Conservation (phyloP, 345 rosid species). For the Citrus glauca region DNA sequence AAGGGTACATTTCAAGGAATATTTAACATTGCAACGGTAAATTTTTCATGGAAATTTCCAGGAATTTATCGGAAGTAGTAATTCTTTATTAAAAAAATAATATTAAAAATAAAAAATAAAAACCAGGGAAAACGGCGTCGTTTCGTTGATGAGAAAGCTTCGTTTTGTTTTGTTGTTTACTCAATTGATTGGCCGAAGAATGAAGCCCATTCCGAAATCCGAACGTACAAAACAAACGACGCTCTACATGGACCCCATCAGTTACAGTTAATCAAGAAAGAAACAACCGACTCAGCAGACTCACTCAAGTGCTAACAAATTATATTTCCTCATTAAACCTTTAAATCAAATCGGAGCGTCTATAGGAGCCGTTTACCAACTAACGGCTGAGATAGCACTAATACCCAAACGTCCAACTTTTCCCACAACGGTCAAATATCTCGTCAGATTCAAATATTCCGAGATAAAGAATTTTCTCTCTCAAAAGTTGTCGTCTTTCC, state of each 20-base stretch:
- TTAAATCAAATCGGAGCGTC: slow-evolving; percentile 74
- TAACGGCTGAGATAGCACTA: slow-evolving; percentile 34
- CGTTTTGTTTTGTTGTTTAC: neutral
- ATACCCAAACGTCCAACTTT: slow-evolving; percentile 52
- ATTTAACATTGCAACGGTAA: neutral
- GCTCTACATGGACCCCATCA: slow-evolving; percentile 8
- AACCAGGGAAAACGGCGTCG: neutral
- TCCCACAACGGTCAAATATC: slow-evolving; percentile 68
- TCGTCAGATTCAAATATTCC: slow-evolving; percentile 14
- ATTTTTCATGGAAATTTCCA: neutral
- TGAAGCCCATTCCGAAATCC: neutral
- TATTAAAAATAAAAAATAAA: too few relatives aligned
- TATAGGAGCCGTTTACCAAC: slow-evolving; percentile 33
- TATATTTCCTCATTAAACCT: slow-evolving; percentile 3
- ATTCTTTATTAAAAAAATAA: too few relatives aligned
- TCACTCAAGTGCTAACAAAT: neutral
- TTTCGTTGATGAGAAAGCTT: neutral
- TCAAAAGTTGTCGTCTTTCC: neutral
- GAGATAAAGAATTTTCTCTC: neutral
- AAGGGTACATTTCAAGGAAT: neutral
- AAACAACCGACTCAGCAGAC: neutral
- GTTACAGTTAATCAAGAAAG: neutral
- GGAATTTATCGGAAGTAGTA: neutral
- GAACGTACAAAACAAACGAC: neutral
- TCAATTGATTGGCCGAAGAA: neutral